Conservation (phyloP, 768 basidiomycete species). For the Lactarius indigo region DNA sequence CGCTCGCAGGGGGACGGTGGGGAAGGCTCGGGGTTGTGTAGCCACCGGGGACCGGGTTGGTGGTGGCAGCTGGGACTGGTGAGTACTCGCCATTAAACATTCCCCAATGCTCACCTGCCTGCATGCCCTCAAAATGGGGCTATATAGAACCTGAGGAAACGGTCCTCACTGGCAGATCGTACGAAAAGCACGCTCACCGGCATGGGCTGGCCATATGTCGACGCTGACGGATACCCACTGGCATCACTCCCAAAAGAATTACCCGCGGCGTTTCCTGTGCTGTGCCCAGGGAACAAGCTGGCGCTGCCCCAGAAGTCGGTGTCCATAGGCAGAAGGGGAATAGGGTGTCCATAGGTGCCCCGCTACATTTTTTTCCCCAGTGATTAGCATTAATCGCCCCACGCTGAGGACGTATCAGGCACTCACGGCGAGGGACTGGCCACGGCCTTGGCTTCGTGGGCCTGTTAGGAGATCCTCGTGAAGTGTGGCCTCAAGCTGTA, state of each 20-base stretch:
- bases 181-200: not conserved
- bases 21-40: not conserved
- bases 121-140: not conserved
- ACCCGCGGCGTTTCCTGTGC: not conserved
- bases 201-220: not conserved
- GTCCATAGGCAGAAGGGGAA: not conserved
- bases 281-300: not conserved
- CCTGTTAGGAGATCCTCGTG: not conserved
- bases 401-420: not conserved
- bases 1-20: not conserved
- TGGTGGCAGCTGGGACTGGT: not conserved
- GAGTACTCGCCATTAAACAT: not conserved
- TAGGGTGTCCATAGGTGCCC: not conserved
- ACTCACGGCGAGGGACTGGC: not conserved
- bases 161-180: not conserved
- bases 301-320: not conserved
- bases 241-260: not conserved
- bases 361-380: not conserved
- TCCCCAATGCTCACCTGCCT: not conserved
- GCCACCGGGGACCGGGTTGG: not conserved
- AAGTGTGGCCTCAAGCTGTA: not conserved
- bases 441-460: not conserved
- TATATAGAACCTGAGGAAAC: not conserved
- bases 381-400: not conserved
- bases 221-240: no score